A percentile compares a stretch with the other conserved stretches of the same genome.
These are phyloP conservation scores for Acorus calamus DNA, from an alignment of 106 monocot genomes.

Conservation along the genomic window DNA sequence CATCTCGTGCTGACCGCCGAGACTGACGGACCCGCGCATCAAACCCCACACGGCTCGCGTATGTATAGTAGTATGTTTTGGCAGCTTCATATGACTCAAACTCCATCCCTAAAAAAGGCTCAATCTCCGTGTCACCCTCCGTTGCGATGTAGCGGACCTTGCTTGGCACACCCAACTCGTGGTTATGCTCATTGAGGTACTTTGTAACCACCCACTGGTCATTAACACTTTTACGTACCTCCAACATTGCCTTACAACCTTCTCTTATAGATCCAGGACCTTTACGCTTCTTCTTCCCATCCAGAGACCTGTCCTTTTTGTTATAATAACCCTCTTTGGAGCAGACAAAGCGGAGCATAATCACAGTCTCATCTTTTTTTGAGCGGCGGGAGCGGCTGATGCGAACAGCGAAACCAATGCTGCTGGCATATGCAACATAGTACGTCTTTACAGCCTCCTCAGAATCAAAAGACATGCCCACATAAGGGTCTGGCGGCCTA, in stretches of 20 bases:
- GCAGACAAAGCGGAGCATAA: conserved; percentile 73
- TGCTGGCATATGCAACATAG: conserved; percentile 71
- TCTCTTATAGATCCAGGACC: conserved; percentile 62
- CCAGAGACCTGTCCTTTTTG: conserved; percentile 37
- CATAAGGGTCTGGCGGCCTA: conserved; percentile 37
- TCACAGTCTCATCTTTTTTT: conserved; percentile 58
- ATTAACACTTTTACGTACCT: conserved; percentile 51
- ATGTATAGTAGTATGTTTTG: conserved; percentile 66
- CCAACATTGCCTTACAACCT: conserved; percentile 77
- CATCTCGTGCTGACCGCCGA: conserved; percentile 48
- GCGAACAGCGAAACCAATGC: conserved; percentile 57
- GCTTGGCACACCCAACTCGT: conserved; percentile 64
- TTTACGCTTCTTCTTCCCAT: conserved; percentile 61
- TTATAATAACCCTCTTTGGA: conserved; percentile 61
- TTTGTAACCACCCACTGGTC: conserved; percentile 65
- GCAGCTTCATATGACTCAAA: conserved; percentile 60
- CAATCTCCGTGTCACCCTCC: conserved; percentile 49
- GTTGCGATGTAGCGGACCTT: conserved; percentile 71
- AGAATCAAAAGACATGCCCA: conserved; percentile 75
- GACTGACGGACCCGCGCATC: conserved; percentile 77
- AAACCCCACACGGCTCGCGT: conserved; percentile 65
- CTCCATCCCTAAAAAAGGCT: conserved; percentile 70
- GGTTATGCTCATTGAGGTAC: conserved; percentile 68
- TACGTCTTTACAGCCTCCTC: conserved; percentile 72
- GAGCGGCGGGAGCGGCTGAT: conserved; percentile 59